These are phyloP conservation scores for Lentinula raphanica DNA, from an alignment of 768 basidiomycete genomes.

Conservation along the genomic window DNA sequence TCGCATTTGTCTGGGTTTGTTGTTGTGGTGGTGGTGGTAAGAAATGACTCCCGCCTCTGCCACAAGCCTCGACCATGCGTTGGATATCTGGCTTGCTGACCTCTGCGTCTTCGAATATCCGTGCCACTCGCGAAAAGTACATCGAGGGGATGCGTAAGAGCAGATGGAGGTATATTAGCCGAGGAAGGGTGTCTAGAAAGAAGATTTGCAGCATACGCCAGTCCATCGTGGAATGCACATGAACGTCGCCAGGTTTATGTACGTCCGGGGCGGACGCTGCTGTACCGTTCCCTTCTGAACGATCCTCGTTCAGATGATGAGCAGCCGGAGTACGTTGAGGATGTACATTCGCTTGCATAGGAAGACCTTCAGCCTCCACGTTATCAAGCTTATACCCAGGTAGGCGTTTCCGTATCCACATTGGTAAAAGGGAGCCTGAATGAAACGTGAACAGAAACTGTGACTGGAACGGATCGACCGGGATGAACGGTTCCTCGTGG, in stretches of 20 bases:
- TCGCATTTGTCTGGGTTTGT: not conserved
- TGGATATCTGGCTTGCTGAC: conserved; percentile 70
- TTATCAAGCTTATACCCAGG: conserved; percentile 24
- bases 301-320: not conserved
- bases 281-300: not conserved
- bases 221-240: conserved; percentile 1
- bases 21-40: no score
- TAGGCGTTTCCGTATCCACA: conserved; percentile 14
- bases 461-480: conserved; percentile 47
- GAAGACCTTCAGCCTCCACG: not conserved
- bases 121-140: conserved; percentile 75
- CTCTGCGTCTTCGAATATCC: conserved; percentile 74
- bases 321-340: not conserved
- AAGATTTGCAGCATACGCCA: conserved; percentile 14
- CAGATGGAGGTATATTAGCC: conserved; percentile 31
- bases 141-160: conserved; percentile 71
- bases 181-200: conserved; percentile 34
- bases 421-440: not conserved
- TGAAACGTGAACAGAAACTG: conserved; percentile 15
- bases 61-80: conserved; percentile 38
- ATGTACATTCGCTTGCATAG: not conserved
- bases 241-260: not conserved
- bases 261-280: not conserved
- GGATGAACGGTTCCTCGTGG: conserved; percentile 51
- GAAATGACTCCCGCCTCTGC: conserved; percentile 15